Base-by-base conservation (phyloP, 116 monocot genomes). In the Papilionanthe hybrid region DNA sequence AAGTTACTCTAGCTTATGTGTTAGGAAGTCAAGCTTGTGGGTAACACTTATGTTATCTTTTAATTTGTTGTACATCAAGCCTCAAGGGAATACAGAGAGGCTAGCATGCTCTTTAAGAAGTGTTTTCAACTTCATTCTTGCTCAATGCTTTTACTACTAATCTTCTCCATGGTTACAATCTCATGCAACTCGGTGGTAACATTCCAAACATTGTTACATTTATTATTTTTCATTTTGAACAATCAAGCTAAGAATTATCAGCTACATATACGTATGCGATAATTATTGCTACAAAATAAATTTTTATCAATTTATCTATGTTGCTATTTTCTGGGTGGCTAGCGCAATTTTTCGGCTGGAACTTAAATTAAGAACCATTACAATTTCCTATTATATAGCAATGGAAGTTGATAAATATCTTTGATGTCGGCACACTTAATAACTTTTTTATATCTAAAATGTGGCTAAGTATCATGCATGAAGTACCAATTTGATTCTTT, bases 321-420 rank as follows among this genome's bases (percentile, higher is more conserved):
- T 32, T 32, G 32, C 32, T 32, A 32, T 32, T 32, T 32, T 32
- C 32, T 32, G 32, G 3, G 32, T 3, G 32, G 32, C 32, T 32
- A 32, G 32, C 3, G 32, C 32, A 32, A 32, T 32, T 32, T 32
- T 32, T 32, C 79, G 83, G 84, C 73, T 57, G 83, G 22, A 89
- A 86, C 87, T 95, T 99, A 25, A n/a, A 92, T 76, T 72, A 92
- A 89, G 53, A 83, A 87, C 99, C 99, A 99, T 50, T 93, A 93
- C 81, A 95, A 45, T 75, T 84, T 66, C 57, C 86, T 84, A 83
- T 99, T 99, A 68, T 91, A 81, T 28, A 95, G 78, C 42, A 99
- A 44, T 49, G 89, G 60, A 80, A 99, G 75, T 75, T 93, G 91
- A 86, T 95, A 88, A 17, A 83, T 84, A 83, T 90, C 93, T 75